Evolutionary conservation across 2,329 filamentous ascomycete species (phyloP).

Genomic region (Aspergillus tubingensis): DNA sequence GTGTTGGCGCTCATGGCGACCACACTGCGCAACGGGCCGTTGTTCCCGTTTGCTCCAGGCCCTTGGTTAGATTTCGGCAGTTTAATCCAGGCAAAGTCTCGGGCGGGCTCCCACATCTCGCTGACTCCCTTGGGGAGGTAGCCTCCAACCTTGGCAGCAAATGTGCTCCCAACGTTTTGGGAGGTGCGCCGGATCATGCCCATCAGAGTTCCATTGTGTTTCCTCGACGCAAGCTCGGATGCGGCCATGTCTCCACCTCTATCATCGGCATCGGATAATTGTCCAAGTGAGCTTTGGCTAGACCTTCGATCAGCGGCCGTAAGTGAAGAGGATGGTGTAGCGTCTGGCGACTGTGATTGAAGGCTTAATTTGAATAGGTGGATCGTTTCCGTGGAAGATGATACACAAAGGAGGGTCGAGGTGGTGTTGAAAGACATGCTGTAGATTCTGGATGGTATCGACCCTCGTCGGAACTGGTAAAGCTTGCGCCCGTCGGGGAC

Average conservation of each 20-base stretch:
- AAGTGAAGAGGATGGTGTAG: slow-evolving; percentile 28
- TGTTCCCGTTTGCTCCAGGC: slow-evolving; percentile 38
- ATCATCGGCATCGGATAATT: slow-evolving; percentile 35
- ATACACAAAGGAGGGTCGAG: slow-evolving; percentile 90
- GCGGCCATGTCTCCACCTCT: slow-evolving; percentile 30
- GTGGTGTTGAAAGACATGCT: slow-evolving; percentile 99
- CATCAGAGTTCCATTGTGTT: slow-evolving; percentile 74
- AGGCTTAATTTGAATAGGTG: slow-evolving; percentile 84
- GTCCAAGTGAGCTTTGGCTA: slow-evolving; percentile 31
- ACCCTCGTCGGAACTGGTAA: slow-evolving; percentile 93
- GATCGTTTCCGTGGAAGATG: slow-evolving; percentile 92
- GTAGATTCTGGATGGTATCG: slow-evolving; percentile 93
- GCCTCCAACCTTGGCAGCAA: slow-evolving; percentile 84
- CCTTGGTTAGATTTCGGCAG: slow-evolving; percentile 66
- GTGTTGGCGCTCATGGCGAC: slow-evolving; percentile 95
- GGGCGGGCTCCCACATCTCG: slow-evolving; percentile 94
- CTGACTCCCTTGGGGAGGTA: slow-evolving; percentile 93
- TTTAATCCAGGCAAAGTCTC: slow-evolving; percentile 96
- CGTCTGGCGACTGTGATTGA: slow-evolving; percentile 35
- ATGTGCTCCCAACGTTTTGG: slow-evolving; percentile 84
- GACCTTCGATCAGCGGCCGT: slow-evolving; percentile 27
- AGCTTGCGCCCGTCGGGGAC: slow-evolving; percentile 89
- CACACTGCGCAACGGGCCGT: slow-evolving; percentile 76
- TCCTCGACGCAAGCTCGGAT: slow-evolving; percentile 42
- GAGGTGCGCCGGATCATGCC: slow-evolving; percentile 93